These are phyloP conservation scores for Lachnellula hyalina DNA, from an alignment of 2,329 filamentous ascomycete genomes.

Conservation along the genomic window DNA sequence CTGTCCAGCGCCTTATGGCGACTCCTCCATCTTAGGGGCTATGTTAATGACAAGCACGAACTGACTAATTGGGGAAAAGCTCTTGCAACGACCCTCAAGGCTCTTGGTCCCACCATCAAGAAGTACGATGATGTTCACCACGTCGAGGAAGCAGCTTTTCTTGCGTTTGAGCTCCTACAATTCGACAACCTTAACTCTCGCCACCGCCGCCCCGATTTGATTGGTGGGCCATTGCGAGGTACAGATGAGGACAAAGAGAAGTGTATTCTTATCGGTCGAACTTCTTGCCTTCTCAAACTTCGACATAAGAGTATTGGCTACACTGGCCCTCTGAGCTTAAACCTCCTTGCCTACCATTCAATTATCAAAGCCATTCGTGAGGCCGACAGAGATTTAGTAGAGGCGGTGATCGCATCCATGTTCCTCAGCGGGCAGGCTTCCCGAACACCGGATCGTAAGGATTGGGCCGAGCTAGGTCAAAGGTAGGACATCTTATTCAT, in stretches of 20 bases:
- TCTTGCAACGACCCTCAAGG: slow-evolving; percentile 62
- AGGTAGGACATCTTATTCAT: slow-evolving; percentile 47
- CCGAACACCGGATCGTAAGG: slow-evolving; percentile 50
- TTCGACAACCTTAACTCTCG: slow-evolving; percentile 72
- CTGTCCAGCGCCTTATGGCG: slow-evolving; percentile 74
- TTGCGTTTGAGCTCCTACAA: slow-evolving; percentile 80
- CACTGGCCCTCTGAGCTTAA: slow-evolving; percentile 88
- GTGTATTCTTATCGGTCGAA: slow-evolving; percentile 77
- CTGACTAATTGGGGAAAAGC: slow-evolving; percentile 82
- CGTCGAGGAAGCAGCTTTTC: slow-evolving; percentile 71
- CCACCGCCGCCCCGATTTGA: slow-evolving; percentile 49
- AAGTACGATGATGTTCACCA: slow-evolving; percentile 36
- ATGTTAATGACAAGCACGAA: slow-evolving; percentile 71
- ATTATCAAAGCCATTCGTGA: slow-evolving; percentile 75
- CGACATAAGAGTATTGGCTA: slow-evolving; percentile 84
- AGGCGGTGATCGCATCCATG: slow-evolving; percentile 74
- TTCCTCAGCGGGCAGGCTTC: slow-evolving; percentile 76
- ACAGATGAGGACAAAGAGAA: slow-evolving; percentile 70
- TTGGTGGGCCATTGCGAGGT: slow-evolving; percentile 51
- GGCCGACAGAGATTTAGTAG: slow-evolving; percentile 74
- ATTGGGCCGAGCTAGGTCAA: slow-evolving; percentile 60
- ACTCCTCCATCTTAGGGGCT: slow-evolving; percentile 83
- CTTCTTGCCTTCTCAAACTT: slow-evolving; percentile 76
- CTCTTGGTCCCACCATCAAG: slow-evolving; percentile 50
- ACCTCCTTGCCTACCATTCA: slow-evolving; percentile 80